phyloP scores from a whole-genome alignment of 2,329 filamentous ascomycete genomes.

The Bertia moriformis region DNA sequence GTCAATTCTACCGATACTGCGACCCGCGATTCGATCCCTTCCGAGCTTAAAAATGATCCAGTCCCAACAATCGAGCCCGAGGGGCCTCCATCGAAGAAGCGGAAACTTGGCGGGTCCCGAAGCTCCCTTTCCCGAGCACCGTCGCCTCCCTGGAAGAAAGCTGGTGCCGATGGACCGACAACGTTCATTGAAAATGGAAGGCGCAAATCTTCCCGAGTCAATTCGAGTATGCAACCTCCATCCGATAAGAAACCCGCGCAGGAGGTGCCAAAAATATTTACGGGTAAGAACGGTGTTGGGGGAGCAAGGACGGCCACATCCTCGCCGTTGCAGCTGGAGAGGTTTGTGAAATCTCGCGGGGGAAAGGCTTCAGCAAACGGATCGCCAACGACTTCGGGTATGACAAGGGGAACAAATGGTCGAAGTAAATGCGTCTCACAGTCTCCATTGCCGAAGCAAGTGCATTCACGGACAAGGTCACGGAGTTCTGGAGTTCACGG shows the following conservation, averaged over 20 bases:
- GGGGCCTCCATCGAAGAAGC: slow-evolving; percentile 40
- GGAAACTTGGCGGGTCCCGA: slow-evolving; percentile 24
- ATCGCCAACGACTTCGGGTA: neutral
- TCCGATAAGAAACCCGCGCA: slow-evolving; percentile 32
- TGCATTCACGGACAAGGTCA: neutral
- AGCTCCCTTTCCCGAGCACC: slow-evolving; percentile 32
- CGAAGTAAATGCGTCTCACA: neutral
- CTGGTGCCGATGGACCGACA: slow-evolving; percentile 72
- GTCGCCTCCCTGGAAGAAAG: slow-evolving; percentile 89
- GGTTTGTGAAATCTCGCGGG: too few species aligned
- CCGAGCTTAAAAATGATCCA: slow-evolving; percentile 5
- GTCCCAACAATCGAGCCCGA: slow-evolving; percentile 39
- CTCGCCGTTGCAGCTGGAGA: neutral
- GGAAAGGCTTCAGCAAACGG: too few species aligned
- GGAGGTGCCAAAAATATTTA: slow-evolving; percentile 21
- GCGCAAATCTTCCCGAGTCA: slow-evolving; percentile 52
- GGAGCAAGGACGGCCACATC: neutral
- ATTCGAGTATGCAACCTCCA: slow-evolving; percentile 34
- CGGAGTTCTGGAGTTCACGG: neutral
- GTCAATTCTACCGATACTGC: slow-evolving; percentile 9
- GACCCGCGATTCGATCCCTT: slow-evolving; percentile 10
- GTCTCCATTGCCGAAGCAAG: neutral
- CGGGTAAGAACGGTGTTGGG: slow-evolving; percentile 6
- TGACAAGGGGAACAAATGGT: neutral
- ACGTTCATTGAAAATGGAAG: slow-evolving; percentile 64